A percentile compares a stretch with the other conserved stretches of the same genome.
Conservation (phyloP, 208 protist genomes). For the Blastocrithidia nonstop region DNA sequence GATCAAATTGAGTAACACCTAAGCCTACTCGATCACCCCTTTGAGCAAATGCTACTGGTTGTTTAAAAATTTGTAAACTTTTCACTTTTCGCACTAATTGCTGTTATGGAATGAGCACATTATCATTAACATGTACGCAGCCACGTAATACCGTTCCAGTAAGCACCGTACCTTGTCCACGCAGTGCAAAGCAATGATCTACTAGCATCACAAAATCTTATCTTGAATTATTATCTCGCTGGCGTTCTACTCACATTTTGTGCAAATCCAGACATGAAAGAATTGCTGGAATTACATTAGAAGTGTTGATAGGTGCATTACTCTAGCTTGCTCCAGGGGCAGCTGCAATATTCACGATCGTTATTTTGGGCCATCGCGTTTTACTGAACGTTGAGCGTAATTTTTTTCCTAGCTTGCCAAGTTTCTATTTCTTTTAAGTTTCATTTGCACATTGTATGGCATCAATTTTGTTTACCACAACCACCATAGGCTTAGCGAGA, state of each 20-base stretch:
- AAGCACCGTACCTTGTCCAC: conserved; percentile 92
- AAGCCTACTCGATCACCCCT: conserved; percentile 87
- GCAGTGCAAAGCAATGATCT: conserved; percentile 97
- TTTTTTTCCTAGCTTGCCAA: conserved; percentile 3
- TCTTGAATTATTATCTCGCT: conserved; percentile 6
- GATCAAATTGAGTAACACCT: conserved; percentile 86
- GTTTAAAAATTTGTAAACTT: conserved; percentile 90
- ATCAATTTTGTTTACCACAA: conserved; percentile 96
- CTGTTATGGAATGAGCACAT: conserved; percentile 78
- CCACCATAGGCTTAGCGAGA: conserved; percentile 68
- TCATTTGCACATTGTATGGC: conserved; percentile 22
- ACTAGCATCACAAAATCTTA: conserved; percentile 86
- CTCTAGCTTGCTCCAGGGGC: conserved; percentile 14
- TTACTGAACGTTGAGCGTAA: conserved; percentile 40
- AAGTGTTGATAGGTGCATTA: conserved; percentile 11
- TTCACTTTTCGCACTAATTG: conserved; percentile 79
- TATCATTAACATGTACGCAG: conserved; percentile 54
- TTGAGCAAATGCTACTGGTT: conserved; percentile 51
- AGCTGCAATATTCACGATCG: conserved; percentile 54
- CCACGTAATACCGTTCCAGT: conserved; percentile 93
- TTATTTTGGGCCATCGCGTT: conserved; percentile 53
- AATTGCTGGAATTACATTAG: conserved; percentile 19
- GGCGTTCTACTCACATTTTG: conserved; percentile 9
- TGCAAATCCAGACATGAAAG: conserved; percentile 13
- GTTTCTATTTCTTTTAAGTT: background rate